phyloP scores from a whole-genome alignment of 345 rosid species.

The Carallia brachiata region DNA sequence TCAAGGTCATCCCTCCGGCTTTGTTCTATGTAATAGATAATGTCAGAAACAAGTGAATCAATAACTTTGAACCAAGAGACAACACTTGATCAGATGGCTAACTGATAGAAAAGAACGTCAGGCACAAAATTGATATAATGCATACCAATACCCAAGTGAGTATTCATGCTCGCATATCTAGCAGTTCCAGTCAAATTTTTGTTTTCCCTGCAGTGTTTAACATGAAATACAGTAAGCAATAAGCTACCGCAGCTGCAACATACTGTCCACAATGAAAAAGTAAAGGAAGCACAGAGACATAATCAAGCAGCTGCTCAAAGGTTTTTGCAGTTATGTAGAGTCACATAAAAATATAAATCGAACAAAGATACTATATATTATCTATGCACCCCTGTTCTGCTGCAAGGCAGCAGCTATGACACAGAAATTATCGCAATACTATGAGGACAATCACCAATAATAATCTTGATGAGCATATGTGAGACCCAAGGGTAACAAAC shows the following conservation, averaged over 20 bases:
- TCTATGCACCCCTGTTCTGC: neutral
- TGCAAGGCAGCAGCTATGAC: neutral
- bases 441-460: too few relatives aligned
- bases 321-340: too few relatives aligned
- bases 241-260: neutral
- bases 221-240: neutral
- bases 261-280: too few relatives aligned
- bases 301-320: too few relatives aligned
- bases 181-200: slow-evolving; percentile 95
- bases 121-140: neutral
- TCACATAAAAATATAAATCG: neutral
- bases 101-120: neutral
- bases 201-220: slow-evolving; percentile 58
- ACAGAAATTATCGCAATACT: too few relatives aligned
- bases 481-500: neutral
- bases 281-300: too few relatives aligned
- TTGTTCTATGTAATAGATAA: slow-evolving; percentile 51
- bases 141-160: slow-evolving; percentile 91
- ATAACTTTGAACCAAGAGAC: neutral
- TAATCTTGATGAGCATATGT: neutral
- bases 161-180: slow-evolving; percentile 95
- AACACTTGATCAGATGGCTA: neutral
- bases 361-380: neutral
- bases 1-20: slow-evolving; percentile 98
- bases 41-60: neutral